phyloP scores from a whole-genome alignment of 371 early-diverging fungal species.

The Saksenaea oblongispora region DNA sequence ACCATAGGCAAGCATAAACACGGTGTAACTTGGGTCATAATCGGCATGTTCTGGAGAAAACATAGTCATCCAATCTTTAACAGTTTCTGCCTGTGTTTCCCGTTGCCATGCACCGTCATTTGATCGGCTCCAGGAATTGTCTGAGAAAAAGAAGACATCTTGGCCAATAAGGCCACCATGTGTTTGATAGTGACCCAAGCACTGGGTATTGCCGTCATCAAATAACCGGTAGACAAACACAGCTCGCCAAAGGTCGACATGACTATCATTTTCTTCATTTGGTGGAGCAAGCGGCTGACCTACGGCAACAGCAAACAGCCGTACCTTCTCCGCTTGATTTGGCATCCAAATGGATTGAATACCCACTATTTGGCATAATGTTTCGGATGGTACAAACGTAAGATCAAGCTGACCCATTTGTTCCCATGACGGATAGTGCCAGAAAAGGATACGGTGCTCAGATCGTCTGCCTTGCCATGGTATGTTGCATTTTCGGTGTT shows the following conservation, averaged over 20 bases:
- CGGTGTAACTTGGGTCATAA: slow-evolving; percentile 19
- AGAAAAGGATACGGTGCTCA: slow-evolving; percentile 36
- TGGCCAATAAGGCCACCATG: slow-evolving; percentile 23
- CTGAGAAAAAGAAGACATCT: slow-evolving; percentile 33
- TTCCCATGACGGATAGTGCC: slow-evolving; percentile 37
- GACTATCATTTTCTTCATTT: slow-evolving; percentile 18
- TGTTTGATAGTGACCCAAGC: slow-evolving; percentile 21
- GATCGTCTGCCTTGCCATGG: slow-evolving; percentile 15
- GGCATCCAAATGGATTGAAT: slow-evolving; percentile 29
- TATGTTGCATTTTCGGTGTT: slow-evolving; percentile 21
- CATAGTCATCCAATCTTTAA: slow-evolving; percentile 22
- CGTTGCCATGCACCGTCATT: slow-evolving; percentile 12
- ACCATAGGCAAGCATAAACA: slow-evolving; percentile 26
- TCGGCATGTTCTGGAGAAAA: slow-evolving; percentile 11
- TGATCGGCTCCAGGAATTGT: slow-evolving; percentile 28
- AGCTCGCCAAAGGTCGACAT: slow-evolving; percentile 33
- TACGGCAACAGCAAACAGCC: slow-evolving; percentile 34
- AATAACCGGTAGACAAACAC: slow-evolving; percentile 28
- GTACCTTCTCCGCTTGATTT: slow-evolving; percentile 10
- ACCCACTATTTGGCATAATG: slow-evolving; percentile 31
- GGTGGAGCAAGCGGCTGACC: slow-evolving; percentile 17
- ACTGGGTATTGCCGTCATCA: slow-evolving; percentile 30
- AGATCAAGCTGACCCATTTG: slow-evolving; percentile 27
- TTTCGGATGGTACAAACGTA: slow-evolving; percentile 19
- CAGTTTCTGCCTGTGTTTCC: neutral